phyloP scores from a whole-genome alignment of 2,329 filamentous ascomycete genomes.

The Sarocladium kiliense region DNA sequence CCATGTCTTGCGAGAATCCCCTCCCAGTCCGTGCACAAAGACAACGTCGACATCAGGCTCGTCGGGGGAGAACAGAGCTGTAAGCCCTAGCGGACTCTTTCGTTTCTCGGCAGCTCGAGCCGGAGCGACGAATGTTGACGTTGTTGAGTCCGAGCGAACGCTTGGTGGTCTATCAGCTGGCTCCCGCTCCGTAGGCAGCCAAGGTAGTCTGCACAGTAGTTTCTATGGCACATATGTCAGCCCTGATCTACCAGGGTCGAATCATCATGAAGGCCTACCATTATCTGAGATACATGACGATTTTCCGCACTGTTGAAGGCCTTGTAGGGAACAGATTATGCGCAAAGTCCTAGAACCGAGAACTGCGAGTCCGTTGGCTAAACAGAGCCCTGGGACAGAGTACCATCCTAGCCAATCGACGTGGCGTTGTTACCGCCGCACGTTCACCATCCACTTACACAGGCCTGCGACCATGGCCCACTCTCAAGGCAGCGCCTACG shows the following conservation, averaged over 20 bases:
- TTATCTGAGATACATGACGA: too few species aligned
- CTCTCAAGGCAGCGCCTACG: too few species aligned
- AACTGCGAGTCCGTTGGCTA: too few species aligned
- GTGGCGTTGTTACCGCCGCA: background rate
- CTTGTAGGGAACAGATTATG: too few species aligned
- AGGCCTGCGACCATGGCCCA: too few species aligned
- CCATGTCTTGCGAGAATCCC: slow-evolving; percentile 34
- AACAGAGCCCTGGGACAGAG: too few species aligned
- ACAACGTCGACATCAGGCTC: slow-evolving; percentile 25
- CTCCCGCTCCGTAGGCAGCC: background rate
- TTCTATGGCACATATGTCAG: background rate
- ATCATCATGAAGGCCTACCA: background rate
- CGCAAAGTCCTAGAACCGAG: too few species aligned
- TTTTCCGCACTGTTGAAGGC: too few species aligned
- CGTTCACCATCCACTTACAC: too few species aligned
- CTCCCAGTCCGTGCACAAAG: slow-evolving; percentile 35
- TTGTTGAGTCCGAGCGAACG: background rate
- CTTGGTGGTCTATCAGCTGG: too few species aligned
- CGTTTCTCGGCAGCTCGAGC: background rate
- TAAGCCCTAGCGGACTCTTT: background rate
- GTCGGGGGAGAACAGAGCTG: slow-evolving; percentile 10
- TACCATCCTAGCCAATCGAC: background rate
- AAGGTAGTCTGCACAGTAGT: background rate
- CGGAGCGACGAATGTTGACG: background rate
- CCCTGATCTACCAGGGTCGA: background rate